Percentiles rank a stretch among this genome's conserved stretches.
Conservation (phyloP, 441 rosid genomes). For the Metrosideros polymorpha region DNA sequence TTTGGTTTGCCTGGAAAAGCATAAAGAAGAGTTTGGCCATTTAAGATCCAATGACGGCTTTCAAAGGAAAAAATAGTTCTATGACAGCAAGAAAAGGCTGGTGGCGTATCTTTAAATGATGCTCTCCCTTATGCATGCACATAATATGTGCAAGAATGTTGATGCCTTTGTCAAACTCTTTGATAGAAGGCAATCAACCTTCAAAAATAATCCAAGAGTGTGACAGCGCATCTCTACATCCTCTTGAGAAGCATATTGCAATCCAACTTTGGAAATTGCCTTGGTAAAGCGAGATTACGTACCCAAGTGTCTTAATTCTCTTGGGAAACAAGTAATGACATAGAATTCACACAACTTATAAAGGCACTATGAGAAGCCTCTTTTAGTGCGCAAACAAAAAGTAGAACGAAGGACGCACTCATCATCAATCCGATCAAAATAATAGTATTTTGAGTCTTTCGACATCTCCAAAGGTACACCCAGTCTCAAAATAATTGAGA, state of each 20-base stretch:
- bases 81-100: neutral
- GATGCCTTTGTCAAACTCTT: neutral
- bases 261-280: neutral
- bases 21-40: neutral
- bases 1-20: conserved; percentile 69
- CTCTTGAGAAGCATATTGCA: neutral
- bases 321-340: neutral
- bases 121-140: neutral
- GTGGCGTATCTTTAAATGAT: neutral
- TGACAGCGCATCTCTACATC: neutral
- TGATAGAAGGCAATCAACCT: neutral
- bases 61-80: conserved; percentile 5
- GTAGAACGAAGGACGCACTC: neutral
- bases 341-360: neutral
- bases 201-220: neutral
- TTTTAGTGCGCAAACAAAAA: neutral
- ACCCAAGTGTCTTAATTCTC: neutral
- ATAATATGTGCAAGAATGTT: neutral
- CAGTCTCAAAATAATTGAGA: neutral
- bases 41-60: neutral
- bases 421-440: neutral
- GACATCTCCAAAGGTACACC: neutral
- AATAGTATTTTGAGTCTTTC: neutral
- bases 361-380: neutral
- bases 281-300: neutral